Conservation (phyloP, 768 basidiomycete species). For the Tylopilus rubrobrunneus region DNA sequence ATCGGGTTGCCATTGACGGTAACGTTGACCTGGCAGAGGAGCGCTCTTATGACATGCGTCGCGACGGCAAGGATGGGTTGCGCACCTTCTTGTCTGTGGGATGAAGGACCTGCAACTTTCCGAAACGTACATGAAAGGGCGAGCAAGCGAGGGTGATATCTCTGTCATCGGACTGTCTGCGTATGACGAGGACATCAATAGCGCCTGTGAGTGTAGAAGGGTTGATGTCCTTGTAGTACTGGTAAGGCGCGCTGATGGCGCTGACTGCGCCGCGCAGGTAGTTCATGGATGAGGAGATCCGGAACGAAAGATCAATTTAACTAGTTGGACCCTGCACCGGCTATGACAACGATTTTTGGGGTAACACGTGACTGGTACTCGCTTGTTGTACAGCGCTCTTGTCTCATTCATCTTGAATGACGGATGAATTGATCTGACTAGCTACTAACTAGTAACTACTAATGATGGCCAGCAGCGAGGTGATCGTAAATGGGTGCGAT, state of each 20-base stretch:
- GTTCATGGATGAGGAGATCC: conserved; percentile 53
- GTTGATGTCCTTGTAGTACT: conserved; percentile 92
- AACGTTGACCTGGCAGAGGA: conserved; percentile 69
- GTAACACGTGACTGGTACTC: not conserved
- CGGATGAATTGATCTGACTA: not conserved
- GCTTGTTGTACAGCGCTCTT: not conserved
- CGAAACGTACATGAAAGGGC: conserved; percentile 96
- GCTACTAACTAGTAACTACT: conserved; percentile 3
- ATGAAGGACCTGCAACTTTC: conserved; percentile 92
- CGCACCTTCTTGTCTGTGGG: conserved; percentile 90
- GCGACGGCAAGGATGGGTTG: not conserved
- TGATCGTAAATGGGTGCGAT: conserved; percentile 68
- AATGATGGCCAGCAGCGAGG: conserved; percentile 33
- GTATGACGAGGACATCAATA: conserved; percentile 97
- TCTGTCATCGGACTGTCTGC: conserved; percentile 61
- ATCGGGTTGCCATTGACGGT: conserved; percentile 81
- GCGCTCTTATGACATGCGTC: not conserved
- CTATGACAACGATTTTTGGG: not conserved
- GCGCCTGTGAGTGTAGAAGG: conserved; percentile 96
- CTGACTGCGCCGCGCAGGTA: conserved; percentile 83
- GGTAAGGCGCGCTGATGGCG: conserved; percentile 82
- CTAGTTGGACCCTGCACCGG: not conserved
- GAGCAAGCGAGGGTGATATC: conserved; percentile 78
- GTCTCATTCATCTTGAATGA: not conserved
- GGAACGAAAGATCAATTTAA: conserved; percentile 1